A percentile compares a stretch with the other conserved stretches of the same genome.
These are phyloP conservation scores for Fusarium sp. DNA, from an alignment of 2,329 filamentous ascomycete species.

Conservation along the genomic window DNA sequence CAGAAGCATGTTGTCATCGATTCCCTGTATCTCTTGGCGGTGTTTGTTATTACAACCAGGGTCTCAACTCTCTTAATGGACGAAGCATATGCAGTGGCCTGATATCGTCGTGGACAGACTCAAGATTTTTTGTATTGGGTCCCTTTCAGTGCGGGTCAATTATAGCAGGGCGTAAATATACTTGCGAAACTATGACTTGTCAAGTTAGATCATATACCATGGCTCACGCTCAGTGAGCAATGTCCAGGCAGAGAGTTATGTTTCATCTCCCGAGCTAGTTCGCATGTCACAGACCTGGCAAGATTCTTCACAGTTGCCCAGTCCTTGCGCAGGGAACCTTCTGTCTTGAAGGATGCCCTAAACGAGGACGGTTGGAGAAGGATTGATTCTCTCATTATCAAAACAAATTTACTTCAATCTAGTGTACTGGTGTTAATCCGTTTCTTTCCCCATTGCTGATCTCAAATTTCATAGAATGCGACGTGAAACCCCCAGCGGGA, in stretches of 20 bases:
- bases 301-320: neutral
- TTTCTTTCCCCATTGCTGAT: constrained; percentile 10
- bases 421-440: constrained; percentile 22
- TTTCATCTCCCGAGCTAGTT: neutral
- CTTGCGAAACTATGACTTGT: neutral
- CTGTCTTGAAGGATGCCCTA: neutral
- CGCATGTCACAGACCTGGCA: neutral
- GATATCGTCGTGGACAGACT: no score
- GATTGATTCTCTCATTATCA: constrained; percentile 1
- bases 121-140: no score
- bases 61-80: no score
- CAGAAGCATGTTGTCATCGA: no score
- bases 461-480: constrained; percentile 20
- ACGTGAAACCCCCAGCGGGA: constrained; percentile 18
- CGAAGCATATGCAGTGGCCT: no score
- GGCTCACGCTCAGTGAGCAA: neutral
- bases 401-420: constrained; percentile 33
- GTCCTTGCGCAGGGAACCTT: neutral
- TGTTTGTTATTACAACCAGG: no score
- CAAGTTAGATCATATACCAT: neutral
- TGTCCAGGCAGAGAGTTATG: neutral
- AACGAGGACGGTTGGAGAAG: neutral
- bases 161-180: neutral
- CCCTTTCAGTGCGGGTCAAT: neutral
- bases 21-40: no score